phyloP scores from a whole-genome alignment of 2,329 filamentous ascomycete genomes.

The Colletotrichum zoysiae region DNA sequence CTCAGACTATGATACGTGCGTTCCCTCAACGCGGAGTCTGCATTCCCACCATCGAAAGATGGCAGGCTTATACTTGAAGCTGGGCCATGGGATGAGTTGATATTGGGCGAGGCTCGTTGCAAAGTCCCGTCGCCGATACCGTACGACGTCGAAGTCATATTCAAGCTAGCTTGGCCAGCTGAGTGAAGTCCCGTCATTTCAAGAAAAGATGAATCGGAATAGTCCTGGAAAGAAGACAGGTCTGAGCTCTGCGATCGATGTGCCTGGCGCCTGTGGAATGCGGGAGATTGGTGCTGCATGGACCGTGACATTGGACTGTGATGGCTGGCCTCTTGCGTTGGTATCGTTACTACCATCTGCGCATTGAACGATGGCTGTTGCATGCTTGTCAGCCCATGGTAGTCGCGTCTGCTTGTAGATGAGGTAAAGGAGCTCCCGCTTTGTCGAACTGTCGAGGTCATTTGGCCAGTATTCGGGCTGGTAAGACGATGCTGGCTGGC shows the following conservation, averaged over 20 bases:
- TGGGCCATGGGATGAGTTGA: conserved; percentile 20
- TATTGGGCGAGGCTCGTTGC: conserved; percentile 23
- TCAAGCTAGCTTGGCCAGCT: conserved; percentile 20
- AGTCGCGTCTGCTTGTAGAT: conserved; percentile 7
- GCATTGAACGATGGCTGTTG: conserved; percentile 23
- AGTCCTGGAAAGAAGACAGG: conserved; percentile 29
- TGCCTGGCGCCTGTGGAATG: conserved; percentile 22
- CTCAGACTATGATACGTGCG: conserved; percentile 30
- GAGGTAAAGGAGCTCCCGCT: conserved; percentile 2
- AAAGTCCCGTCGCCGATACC: conserved; percentile 5
- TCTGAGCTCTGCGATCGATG: conserved; percentile 4
- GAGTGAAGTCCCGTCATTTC: conserved; percentile 30
- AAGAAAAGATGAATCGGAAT: conserved; percentile 32
- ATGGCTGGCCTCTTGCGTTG: conserved; percentile 12
- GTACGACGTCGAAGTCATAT: conserved; percentile 25
- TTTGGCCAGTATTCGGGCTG: conserved; percentile 7
- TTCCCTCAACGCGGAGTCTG: conserved; percentile 23
- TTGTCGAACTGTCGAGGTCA: conserved; percentile 5
- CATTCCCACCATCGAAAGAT: conserved; percentile 17
- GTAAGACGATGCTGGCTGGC: conserved; percentile 38
- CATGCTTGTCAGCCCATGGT: conserved; percentile 7
- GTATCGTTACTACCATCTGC: background rate
- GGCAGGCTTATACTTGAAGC: conserved; percentile 8
- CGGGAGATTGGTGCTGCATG: conserved; percentile 13
- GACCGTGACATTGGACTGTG: background rate